These are phyloP conservation scores for Hymenotorrendiella dingleyae DNA, from an alignment of 2,329 filamentous ascomycete species.

Conservation along the genomic window DNA sequence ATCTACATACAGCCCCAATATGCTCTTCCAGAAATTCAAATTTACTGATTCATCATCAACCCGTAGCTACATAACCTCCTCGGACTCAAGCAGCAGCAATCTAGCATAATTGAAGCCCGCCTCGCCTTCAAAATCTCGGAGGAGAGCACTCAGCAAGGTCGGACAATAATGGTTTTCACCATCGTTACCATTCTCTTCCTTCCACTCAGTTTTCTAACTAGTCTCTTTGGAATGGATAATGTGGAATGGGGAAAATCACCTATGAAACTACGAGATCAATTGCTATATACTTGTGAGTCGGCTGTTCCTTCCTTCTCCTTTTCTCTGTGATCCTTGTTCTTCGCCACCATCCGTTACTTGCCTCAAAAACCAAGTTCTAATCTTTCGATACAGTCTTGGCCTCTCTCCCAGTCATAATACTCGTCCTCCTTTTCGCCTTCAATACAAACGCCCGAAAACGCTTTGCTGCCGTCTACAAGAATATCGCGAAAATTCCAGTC, in stretches of 20 bases:
- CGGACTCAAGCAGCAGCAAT: constrained; percentile 41
- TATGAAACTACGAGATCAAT: constrained; percentile 10
- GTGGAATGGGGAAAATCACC: constrained; percentile 2
- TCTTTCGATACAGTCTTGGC: background rate
- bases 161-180: constrained; percentile 41
- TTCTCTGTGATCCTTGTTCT: constrained; percentile 11
- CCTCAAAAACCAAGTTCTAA: background rate
- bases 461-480: background rate
- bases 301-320: constrained; percentile 6
- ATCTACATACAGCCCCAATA: too few relatives aligned
- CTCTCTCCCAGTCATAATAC: background rate
- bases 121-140: constrained; percentile 35
- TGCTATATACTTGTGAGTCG: constrained; percentile 14
- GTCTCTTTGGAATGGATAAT: constrained; percentile 37
- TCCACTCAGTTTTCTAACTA: constrained; percentile 35
- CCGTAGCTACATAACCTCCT: constrained; percentile 31
- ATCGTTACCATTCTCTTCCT: constrained; percentile 41
- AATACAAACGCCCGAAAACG: background rate
- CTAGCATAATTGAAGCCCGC: constrained; percentile 39
- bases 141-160: constrained; percentile 37
- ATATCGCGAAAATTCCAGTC: constrained; percentile 17
- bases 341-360: background rate
- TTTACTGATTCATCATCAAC: background rate
- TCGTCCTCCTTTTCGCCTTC: background rate
- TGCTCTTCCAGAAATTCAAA: background rate